Evolutionary conservation across 345 rosid genomes (phyloP), one percentile per base, ranked within the genome.

Genomic region (Microcos paniculata): DNA sequence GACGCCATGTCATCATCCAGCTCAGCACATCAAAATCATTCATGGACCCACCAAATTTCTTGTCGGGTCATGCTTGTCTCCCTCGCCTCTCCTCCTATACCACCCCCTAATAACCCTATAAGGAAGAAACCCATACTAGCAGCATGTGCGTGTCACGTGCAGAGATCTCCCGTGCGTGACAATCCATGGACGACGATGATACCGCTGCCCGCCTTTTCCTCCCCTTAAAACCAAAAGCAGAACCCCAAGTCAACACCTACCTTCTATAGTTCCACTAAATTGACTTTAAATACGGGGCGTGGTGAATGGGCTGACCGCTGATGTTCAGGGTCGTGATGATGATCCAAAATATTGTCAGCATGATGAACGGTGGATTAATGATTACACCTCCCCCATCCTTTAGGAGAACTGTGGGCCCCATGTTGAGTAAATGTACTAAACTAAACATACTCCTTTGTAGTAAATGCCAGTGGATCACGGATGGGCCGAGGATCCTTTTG

Each of bases 1-100:
- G 10, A 10, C 33, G 79, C 72, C 79, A 56, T 53, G 67, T 80
- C 72, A 79, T 5, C 66, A 0, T 16, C 75, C 65, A 74, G 78
- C 64, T 74, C 78, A 74, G 71, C 73, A 18, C 30, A 35, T 23
- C 12, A 45, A 48, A 28, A 61, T 74, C 62, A 73, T 71, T 33
- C 5, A 53, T 74, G 70, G 70, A 15, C 62, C 72, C 70, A 38
- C 64, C 19, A 28, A 56, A 48, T 56, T 28, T 23, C 28, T 42
- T 57, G 72, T 53, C 67, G 51, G 72, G 64, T 49, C 76, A 71
- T 30, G 72, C 72, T 28, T 62, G 71, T 62, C 80, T 4, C 45
- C 68, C 7, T n/a, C n/a, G n/a, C n/a, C n/a, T n/a, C n/a, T n/a
- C n/a, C n/a, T n/a, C n/a, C n/a, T n/a, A n/a, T n/a, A n/a, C n/a